Conservation (phyloP, 1,284 basidiomycete genomes). For the Tilletia setariae region DNA sequence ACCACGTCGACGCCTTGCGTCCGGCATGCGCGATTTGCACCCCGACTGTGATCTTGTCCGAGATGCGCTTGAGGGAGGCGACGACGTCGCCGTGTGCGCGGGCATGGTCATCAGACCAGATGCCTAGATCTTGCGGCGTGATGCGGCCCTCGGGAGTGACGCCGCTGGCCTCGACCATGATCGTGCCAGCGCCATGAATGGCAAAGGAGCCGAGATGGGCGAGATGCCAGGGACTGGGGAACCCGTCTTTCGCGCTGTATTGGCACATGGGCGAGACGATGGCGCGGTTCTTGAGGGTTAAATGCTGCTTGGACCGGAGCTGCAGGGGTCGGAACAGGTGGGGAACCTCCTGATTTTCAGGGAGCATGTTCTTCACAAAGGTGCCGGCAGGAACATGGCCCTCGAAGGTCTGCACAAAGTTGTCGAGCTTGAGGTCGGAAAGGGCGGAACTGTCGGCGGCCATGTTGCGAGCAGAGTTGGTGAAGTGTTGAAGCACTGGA, state of each 20-base stretch:
- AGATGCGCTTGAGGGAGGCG: constrained; percentile 65
- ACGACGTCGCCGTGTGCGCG: constrained; percentile 68
- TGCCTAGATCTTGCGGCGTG: constrained; percentile 61
- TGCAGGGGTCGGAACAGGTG: constrained; percentile 36
- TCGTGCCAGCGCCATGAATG: constrained; percentile 46
- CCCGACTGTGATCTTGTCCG: constrained; percentile 67
- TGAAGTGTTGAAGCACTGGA: too few relatives aligned
- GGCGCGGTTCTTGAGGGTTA: constrained; percentile 45
- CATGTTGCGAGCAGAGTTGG: too few relatives aligned
- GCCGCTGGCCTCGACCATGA: constrained; percentile 46
- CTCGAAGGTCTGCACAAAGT: constrained; percentile 18
- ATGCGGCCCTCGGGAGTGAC: constrained; percentile 75
- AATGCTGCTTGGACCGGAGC: constrained; percentile 23
- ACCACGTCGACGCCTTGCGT: constrained; percentile 63
- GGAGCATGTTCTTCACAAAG: constrained; percentile 36
- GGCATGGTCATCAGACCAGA: constrained; percentile 75
- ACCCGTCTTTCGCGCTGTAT: constrained; percentile 45
- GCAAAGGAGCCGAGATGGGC: constrained; percentile 50
- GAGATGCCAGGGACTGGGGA: constrained; percentile 47
- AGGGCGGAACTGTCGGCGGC: neutral
- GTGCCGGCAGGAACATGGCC: constrained; percentile 40
- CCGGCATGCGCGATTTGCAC: constrained; percentile 79
- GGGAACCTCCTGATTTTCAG: constrained; percentile 34
- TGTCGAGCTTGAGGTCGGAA: constrained; percentile 11
- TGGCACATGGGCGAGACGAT: constrained; percentile 49